phyloP scores from a whole-genome alignment of 805 yeast genomes.

The Dipodascus albidus region DNA sequence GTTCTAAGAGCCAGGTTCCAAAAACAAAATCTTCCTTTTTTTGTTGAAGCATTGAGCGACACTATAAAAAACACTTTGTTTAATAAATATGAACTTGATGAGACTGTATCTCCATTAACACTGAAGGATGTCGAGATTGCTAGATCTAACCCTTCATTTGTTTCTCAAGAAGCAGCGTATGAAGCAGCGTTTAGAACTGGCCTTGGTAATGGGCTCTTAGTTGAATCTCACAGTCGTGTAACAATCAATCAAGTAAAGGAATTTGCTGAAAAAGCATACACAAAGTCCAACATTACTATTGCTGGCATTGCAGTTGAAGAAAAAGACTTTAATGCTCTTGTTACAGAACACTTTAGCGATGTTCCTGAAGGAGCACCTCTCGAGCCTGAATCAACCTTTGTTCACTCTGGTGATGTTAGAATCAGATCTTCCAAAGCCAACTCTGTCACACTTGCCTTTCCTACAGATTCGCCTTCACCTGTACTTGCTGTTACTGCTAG shows the following conservation, averaged over 20 bases:
- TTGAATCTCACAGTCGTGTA: slow-evolving; percentile 50
- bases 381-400: slow-evolving; percentile 31
- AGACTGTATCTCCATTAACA: slow-evolving; percentile 73
- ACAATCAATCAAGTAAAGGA: slow-evolving; percentile 52
- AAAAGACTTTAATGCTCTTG: slow-evolving; percentile 56
- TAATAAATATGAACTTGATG: slow-evolving; percentile 75
- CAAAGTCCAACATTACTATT: slow-evolving; percentile 58
- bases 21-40: slow-evolving; percentile 83
- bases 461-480: slow-evolving; percentile 44
- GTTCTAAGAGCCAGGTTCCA: slow-evolving; percentile 72
- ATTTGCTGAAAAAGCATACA: slow-evolving; percentile 58
- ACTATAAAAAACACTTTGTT: slow-evolving; percentile 53
- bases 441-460: slow-evolving; percentile 72
- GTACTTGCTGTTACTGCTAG: slow-evolving; percentile 50
- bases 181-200: slow-evolving; percentile 76
- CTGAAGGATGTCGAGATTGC: slow-evolving; percentile 40
- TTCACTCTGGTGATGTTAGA: slow-evolving; percentile 52
- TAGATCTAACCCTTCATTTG: slow-evolving; percentile 37
- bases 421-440: slow-evolving; percentile 52
- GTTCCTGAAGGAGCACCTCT: slow-evolving; percentile 52
- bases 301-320: slow-evolving; percentile 63
- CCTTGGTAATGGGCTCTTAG: slow-evolving; percentile 72
- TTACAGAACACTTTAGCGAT: slow-evolving; percentile 43
- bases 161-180: slow-evolving; percentile 71
- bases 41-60: slow-evolving; percentile 72